Evolutionary conservation across 2,329 filamentous ascomycete genomes (phyloP).

Genomic region (Macroventuria anomochaeta): DNA sequence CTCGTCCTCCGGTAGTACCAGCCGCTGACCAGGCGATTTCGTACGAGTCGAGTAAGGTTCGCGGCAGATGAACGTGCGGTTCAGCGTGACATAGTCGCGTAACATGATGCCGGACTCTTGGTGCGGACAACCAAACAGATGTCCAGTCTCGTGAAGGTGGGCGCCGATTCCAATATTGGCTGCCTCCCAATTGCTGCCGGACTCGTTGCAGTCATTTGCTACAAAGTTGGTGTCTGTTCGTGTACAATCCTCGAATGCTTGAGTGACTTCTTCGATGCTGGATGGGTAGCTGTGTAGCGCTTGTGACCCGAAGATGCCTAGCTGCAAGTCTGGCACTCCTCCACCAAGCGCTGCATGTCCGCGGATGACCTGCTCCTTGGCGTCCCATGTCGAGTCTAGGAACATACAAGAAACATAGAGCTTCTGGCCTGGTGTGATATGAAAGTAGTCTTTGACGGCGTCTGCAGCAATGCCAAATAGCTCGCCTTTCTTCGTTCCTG

Average conservation of each 20-base stretch:
- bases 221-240: slow-evolving; percentile 81
- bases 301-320: slow-evolving; percentile 93
- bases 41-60: slow-evolving; percentile 90
- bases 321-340: slow-evolving; percentile 72
- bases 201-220: slow-evolving; percentile 85
- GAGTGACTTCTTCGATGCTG: slow-evolving; percentile 86
- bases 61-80: slow-evolving; percentile 79
- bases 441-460: slow-evolving; percentile 80
- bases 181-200: slow-evolving; percentile 93
- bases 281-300: slow-evolving; percentile 89
- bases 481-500: slow-evolving; percentile 72
- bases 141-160: slow-evolving; percentile 89
- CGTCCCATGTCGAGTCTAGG: slow-evolving; percentile 89
- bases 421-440: slow-evolving; percentile 75
- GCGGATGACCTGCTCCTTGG: slow-evolving; percentile 69
- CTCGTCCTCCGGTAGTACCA: slow-evolving; percentile 79
- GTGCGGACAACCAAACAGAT: slow-evolving; percentile 87
- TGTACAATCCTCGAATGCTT: slow-evolving; percentile 89
- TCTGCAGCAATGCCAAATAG: slow-evolving; percentile 79
- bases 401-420: slow-evolving; percentile 87
- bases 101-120: slow-evolving; percentile 93
- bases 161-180: slow-evolving; percentile 93
- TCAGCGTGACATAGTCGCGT: slow-evolving; percentile 82
- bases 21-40: slow-evolving; percentile 76
- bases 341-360: slow-evolving; percentile 88